Conservation (phyloP, 441 rosid species). For the Melastoma candidum region DNA sequence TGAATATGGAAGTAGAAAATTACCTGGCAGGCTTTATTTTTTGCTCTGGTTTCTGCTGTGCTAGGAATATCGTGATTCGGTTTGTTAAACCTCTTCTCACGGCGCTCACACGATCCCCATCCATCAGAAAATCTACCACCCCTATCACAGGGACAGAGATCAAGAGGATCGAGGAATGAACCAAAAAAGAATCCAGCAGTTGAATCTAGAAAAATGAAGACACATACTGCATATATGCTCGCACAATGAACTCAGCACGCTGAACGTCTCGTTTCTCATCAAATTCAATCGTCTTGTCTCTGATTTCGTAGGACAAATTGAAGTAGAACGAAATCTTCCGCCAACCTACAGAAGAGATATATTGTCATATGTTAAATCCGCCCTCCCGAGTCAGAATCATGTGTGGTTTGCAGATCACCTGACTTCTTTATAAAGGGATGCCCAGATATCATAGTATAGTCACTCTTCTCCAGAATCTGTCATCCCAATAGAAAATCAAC, state of each 20-base stretch:
- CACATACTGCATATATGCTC: constrained; percentile 90
- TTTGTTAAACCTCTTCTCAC: constrained; percentile 74
- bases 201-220: constrained; percentile 2
- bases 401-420: constrained; percentile 29
- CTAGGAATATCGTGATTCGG: constrained; percentile 92
- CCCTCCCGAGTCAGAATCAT: background rate
- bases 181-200: background rate
- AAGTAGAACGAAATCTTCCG: constrained; percentile 90
- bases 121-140: constrained; percentile 91
- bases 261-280: constrained; percentile 82
- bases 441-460: constrained; percentile 81
- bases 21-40: constrained; percentile 92
- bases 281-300: constrained; percentile 78
- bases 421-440: constrained; percentile 76
- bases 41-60: constrained; percentile 93
- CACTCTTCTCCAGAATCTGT: constrained; percentile 86
- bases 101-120: constrained; percentile 91
- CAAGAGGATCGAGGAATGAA: background rate
- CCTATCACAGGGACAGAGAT: constrained; percentile 22
- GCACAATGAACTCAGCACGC: constrained; percentile 77
- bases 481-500: constrained; percentile 10
- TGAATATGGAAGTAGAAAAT: constrained; percentile 4
- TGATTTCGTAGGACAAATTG: constrained; percentile 79
- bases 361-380: constrained; percentile 6
- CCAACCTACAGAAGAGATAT: constrained; percentile 53